Evolutionary conservation across 2,329 filamentous ascomycete genomes (phyloP), one percentile per base, ranked within the genome.

Genomic region (Diaporthe sp.): DNA sequence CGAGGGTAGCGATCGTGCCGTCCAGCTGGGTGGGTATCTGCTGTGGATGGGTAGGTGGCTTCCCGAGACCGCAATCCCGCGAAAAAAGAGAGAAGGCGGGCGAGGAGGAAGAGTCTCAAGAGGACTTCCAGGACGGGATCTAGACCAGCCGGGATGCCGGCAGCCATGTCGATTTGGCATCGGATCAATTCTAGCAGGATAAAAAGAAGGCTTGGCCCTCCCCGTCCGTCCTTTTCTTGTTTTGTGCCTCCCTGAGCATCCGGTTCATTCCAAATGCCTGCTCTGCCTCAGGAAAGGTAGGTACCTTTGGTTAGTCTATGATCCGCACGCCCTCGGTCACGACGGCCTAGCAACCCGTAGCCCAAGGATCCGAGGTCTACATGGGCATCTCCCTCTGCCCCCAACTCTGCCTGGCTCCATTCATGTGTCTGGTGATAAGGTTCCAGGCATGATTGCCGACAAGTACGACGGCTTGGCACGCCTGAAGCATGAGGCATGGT

Each of bases 171-270:
- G 22, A 39, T 39, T 39, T 68, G 63, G 32, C 63, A 68, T 53
- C 63, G 63, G 63, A 53, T 68, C 47, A 47, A 37, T 68, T 68
- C 63, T 68, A 68, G 63, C 63, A 68, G 63, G 63, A 68, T 68
- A 53, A 68, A 68, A 68, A 68, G 63, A 68, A 65, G 32, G 32
- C 44, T 51, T 68, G 32, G 63, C 44, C 47, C 47, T 22, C 30
- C 30, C 19, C 15, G 32, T 19, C 47, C 32, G 63, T 51, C 25
- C 44, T 37, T 37, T 68, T 35, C 25, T 39, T 25, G 35, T 68
- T 50, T 68, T 53, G 30, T 53, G 42, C 44, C 47, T 68, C 44
- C 30, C 44, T 68, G 63, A 53, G 63, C 44, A 53, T 68, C 19
- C 32, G 63, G 47, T 22, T 44, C 61, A 66, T 66, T 51, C 61